Conservation (phyloP, 208 protist species). For the Wallacemonas sp. region DNA sequence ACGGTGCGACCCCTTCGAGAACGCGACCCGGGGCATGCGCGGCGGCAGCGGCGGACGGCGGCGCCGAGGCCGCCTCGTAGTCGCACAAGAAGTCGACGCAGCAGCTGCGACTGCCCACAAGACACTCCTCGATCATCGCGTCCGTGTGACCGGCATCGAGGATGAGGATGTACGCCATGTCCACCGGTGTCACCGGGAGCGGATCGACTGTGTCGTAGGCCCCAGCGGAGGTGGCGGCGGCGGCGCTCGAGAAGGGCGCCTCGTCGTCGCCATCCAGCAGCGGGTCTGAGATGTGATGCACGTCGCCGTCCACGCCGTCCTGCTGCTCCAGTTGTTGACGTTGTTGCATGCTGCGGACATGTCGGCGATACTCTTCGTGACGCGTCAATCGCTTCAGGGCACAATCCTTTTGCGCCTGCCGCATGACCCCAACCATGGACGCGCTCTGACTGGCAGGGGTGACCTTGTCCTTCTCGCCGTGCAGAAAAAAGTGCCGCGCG, state of each 20-base stretch:
- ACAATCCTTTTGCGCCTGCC: conserved; percentile 46
- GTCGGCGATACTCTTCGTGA: conserved; percentile 31
- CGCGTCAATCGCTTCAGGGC: conserved; percentile 26
- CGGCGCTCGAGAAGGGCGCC: not conserved
- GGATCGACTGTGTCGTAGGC: conserved; percentile 6
- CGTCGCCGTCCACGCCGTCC: too few species aligned
- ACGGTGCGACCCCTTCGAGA: too few species aligned
- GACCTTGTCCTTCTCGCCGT: conserved; percentile 50
- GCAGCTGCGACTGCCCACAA: conserved; percentile 56
- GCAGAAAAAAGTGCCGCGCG: conserved; percentile 43
- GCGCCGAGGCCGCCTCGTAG: conserved; percentile 36
- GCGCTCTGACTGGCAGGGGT: conserved; percentile 45
- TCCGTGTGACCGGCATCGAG: conserved; percentile 66
- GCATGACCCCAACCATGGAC: conserved; percentile 57
- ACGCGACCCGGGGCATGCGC: not conserved
- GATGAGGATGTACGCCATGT: conserved; percentile 64
- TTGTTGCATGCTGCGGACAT: conserved; percentile 24
- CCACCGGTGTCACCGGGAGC: conserved; percentile 30
- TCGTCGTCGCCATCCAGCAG: conserved; percentile 6
- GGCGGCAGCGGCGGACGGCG: conserved; percentile 16
- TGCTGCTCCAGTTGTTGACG: too few species aligned
- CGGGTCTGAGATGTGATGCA: too few species aligned
- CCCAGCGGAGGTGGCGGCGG: conserved; percentile 6
- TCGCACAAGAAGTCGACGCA: conserved; percentile 79
- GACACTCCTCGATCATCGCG: conserved; percentile 75